phyloP scores from a whole-genome alignment of 1,284 basidiomycete species.

The Fistulinella staudtii region DNA sequence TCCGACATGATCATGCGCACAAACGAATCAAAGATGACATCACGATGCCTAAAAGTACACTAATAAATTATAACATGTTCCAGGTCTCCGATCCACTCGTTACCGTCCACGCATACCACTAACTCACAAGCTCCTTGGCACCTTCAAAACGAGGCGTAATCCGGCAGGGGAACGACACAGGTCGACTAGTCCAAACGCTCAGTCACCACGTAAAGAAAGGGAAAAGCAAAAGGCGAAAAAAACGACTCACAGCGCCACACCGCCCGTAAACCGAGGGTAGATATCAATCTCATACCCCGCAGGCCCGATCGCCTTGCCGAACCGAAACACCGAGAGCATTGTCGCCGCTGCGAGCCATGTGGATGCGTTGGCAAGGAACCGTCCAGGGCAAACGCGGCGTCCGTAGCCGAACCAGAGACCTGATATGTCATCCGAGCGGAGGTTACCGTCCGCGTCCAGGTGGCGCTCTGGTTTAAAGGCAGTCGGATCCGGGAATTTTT shows the following conservation, averaged over 20 bases:
- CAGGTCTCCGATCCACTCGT: too few species aligned
- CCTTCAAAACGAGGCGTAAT: slow-evolving; percentile 20
- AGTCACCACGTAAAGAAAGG: neutral
- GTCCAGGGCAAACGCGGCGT: slow-evolving; percentile 24
- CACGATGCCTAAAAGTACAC: too few species aligned
- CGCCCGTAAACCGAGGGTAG: slow-evolving; percentile 15
- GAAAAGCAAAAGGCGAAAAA: neutral
- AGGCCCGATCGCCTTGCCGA: slow-evolving; percentile 18
- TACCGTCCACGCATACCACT: neutral
- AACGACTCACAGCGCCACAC: slow-evolving; percentile 16
- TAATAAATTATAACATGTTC: too few species aligned
- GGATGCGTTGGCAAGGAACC: slow-evolving; percentile 14
- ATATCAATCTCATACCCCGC: slow-evolving; percentile 27
- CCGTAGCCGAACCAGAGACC: slow-evolving; percentile 22
- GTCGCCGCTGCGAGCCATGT: slow-evolving; percentile 17
- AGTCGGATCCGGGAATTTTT: slow-evolving; percentile 19
- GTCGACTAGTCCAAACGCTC: neutral
- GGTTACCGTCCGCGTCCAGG: slow-evolving; percentile 16
- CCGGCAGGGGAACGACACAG: slow-evolving; percentile 19
- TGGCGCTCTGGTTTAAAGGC: slow-evolving; percentile 25
- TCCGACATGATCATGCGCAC: too few species aligned
- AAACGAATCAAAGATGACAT: too few species aligned
- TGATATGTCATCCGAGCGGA: slow-evolving; percentile 11
- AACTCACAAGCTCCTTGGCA: slow-evolving; percentile 2
- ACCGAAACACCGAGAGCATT: slow-evolving; percentile 20